Percentiles rank a stretch among this genome's conserved stretches.
These are phyloP conservation scores for Aegilops longissima DNA, from an alignment of 176 grass and related monocot genomes.

Conservation along the genomic window DNA sequence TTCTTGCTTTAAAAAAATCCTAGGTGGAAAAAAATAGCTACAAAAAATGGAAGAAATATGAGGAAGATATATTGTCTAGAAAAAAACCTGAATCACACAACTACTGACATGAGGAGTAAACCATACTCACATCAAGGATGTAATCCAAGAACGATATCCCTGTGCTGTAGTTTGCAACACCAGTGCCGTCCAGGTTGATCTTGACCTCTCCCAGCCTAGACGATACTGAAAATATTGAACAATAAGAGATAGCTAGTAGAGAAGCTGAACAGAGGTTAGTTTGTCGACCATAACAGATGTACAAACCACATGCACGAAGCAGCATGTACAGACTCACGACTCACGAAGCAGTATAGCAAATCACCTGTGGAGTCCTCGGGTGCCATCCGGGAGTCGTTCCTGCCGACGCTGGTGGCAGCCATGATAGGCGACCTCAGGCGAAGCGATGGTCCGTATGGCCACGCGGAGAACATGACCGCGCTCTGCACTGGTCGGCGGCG, in stretches of 20 bases:
- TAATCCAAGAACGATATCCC: slow-evolving; percentile 93
- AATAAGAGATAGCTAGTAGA: no score
- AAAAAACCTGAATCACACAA: neutral
- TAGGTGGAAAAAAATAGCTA: neutral
- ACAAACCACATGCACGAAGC: no score
- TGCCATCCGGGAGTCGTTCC: slow-evolving; percentile 21
- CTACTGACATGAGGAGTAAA: neutral
- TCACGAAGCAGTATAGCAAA: no score
- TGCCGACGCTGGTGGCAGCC: neutral
- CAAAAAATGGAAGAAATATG: no score
- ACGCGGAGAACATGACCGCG: neutral
- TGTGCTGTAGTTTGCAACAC: slow-evolving; percentile 55
- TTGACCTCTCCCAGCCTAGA: slow-evolving; percentile 73
- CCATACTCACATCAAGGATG: slow-evolving; percentile 79
- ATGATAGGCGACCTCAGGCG: no score
- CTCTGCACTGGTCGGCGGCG: no score
- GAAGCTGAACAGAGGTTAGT: no score
- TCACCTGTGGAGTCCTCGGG: neutral
- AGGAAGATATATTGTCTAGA: neutral
- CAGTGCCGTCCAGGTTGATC: slow-evolving; percentile 84
- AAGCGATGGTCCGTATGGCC: no score
- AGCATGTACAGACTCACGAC: no score
- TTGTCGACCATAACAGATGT: no score
- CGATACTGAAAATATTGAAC: slow-evolving; percentile 13
- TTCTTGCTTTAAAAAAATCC: neutral